Percentiles rank a stretch among this genome's conserved stretches.
Evolutionary conservation across 148 eudicot species (phyloP).

Genomic region (Diospyros kaki): DNA sequence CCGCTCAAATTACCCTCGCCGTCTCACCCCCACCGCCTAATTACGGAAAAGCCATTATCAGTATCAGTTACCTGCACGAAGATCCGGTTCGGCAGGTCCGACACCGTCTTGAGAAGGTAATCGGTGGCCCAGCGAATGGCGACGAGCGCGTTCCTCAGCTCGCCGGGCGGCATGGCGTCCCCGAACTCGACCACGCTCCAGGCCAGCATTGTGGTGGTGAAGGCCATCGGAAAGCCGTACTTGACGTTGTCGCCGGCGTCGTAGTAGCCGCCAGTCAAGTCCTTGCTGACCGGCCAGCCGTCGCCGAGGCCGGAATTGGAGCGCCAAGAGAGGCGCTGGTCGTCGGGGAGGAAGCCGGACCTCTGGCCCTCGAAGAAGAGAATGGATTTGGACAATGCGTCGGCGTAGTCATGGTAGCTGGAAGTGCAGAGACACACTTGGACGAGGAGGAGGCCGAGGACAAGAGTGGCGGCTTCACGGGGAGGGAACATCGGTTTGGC

Average conservation of each 20-base stretch:
- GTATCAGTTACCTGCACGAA: conserved; percentile 64
- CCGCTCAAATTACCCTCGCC: not conserved
- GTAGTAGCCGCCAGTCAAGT: conserved; percentile 79
- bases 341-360: conserved; percentile 61
- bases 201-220: conserved; percentile 87
- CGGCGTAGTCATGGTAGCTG: conserved; percentile 47
- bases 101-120: conserved; percentile 73
- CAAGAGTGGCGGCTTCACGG: too few species aligned
- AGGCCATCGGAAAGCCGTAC: conserved; percentile 96
- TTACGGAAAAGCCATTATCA: not conserved
- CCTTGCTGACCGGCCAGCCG: conserved; percentile 40
- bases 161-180: conserved; percentile 54
- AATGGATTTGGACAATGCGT: conserved; percentile 65
- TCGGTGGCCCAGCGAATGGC: conserved; percentile 80
- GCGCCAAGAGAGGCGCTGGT: conserved; percentile 66
- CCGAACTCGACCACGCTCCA: conserved; percentile 95
- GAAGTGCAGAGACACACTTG: conserved; percentile 8
- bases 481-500: too few species aligned
- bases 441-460: not conserved
- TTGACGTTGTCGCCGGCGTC: conserved; percentile 94
- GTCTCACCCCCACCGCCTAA: not conserved
- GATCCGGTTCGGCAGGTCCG: conserved; percentile 56
- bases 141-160: conserved; percentile 50
- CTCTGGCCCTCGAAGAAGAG: conserved; percentile 87
- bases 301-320: conserved; percentile 58